Evolutionary conservation across 129 eudicot genomes (phyloP), one percentile per base, ranked within the genome.

Genomic region (Chrysanthemum lavandulifolium): DNA sequence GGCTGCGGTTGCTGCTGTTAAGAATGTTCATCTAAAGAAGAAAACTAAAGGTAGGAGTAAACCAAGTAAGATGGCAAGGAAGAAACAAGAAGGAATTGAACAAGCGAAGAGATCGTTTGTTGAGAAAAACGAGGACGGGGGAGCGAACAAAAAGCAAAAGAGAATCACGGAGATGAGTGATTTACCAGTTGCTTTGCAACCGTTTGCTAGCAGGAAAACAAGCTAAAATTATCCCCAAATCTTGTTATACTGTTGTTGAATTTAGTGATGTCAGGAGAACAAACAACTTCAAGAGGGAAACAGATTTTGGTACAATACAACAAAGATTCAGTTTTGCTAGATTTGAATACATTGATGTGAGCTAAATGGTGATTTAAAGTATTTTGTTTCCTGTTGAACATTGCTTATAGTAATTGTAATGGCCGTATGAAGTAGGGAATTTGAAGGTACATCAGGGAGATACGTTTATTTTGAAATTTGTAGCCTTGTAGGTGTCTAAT

Each of bases 21-120:
- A 87, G 78, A 70, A 54, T 43, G 65, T 54, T 2, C 13, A 65
- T 10, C 1, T 77, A 52, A 93, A 93, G 86, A 87, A 90, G 81
- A 93, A 93, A 68, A 92, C 92, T 1, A 92, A 92, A 78, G 98
- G 98, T 40, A 79, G 89, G 73, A 90, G 82, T 78, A 93, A 86
- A 71, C 87, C 97, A 5, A 89, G 98, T 77, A 93, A 86, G 66
- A 60, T 73, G 61, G 76, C 86, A 0, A 90, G 79, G 84, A 93
- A 90, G 87, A 93, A 84, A 78, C 80, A 84, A 64, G 96, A 85
- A 67, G 84, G 74, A 1, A 72, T 93, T 2, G 84, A 73, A 51
- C 83, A 68, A 53, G 96, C 85, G 1, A 93, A 93, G 78, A 86
- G 81, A 77, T 79, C 87, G 10, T 86, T 87, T 75, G 65, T 76